A percentile compares a stretch with the other conserved stretches of the same genome.
Evolutionary conservation across 2,329 filamentous ascomycete genomes (phyloP).

Genomic region (Trichophyton rubrum): DNA sequence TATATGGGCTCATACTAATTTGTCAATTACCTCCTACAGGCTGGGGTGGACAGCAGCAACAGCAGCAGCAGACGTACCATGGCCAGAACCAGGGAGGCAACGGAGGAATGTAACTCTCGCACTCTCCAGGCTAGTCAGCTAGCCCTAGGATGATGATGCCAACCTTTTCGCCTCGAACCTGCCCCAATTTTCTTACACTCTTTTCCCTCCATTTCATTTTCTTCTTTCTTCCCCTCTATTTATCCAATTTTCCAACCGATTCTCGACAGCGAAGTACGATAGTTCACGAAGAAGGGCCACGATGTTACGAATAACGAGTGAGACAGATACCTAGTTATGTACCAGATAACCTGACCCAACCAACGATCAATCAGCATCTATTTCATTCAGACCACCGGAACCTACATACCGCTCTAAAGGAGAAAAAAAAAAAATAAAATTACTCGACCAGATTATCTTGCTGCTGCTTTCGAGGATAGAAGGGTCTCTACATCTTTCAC

Average conservation of each 20-base stretch:
- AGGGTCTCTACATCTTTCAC: neutral
- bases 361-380: neutral
- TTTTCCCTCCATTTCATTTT: neutral
- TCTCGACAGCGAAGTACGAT: slow-evolving; percentile 1
- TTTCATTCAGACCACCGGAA: neutral
- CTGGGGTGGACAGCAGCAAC: slow-evolving; percentile 11
- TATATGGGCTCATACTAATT: neutral
- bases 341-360: neutral
- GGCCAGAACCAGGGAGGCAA: slow-evolving; percentile 11
- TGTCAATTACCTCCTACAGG: neutral
- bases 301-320: slow-evolving; percentile 1
- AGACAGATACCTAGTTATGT: neutral
- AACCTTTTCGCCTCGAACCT: neutral
- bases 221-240: neutral
- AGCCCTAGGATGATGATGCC: neutral
- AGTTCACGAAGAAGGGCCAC: slow-evolving; percentile 1
- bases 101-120: neutral
- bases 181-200: neutral
- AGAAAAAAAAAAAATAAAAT: no score
- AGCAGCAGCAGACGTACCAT: neutral
- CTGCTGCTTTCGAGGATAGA: slow-evolving; percentile 2
- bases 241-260: neutral
- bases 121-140: neutral
- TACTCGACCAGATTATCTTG: neutral
- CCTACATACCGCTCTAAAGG: no score